Percentiles rank a stretch among this genome's conserved stretches.
Conservation (phyloP, 306 rosid genomes). For the Oemleria cerasiformis region DNA sequence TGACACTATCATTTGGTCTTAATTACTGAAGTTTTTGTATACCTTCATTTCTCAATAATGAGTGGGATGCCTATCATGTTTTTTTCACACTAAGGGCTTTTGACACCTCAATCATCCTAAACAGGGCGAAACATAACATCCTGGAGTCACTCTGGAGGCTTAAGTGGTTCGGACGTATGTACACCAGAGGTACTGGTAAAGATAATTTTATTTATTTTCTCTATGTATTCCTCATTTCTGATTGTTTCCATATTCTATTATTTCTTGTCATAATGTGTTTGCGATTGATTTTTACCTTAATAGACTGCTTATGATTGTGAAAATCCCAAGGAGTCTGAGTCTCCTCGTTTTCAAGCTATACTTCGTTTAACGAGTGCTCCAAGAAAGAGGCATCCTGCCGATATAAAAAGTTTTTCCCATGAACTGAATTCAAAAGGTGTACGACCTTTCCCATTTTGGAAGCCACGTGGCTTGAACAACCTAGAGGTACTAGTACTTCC, state of each 20-base stretch:
- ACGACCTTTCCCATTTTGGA: conserved; percentile 90
- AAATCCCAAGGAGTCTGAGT: conserved; percentile 97
- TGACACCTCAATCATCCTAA: conserved; percentile 29
- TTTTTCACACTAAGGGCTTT: background rate
- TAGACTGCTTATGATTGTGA: conserved; percentile 82
- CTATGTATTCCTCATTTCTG: conserved; percentile 7
- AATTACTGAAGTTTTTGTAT: background rate
- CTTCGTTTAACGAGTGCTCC: conserved; percentile 95
- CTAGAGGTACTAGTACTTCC: conserved; percentile 60
- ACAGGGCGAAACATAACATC: conserved; percentile 63
- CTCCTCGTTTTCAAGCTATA: conserved; percentile 99
- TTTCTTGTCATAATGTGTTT: conserved; percentile 22
- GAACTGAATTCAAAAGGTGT: conserved; percentile 95
- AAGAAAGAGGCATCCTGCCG: conserved; percentile 78
- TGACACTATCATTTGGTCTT: background rate
- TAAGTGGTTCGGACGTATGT: conserved; percentile 65
- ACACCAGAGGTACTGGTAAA: conserved; percentile 76
- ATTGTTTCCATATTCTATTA: conserved; percentile 7
- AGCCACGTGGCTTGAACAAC: conserved; percentile 94
- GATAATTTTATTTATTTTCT: conserved; percentile 10
- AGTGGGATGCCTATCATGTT: conserved; percentile 23
- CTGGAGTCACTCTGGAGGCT: conserved; percentile 54
- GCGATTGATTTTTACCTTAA: conserved; percentile 32
- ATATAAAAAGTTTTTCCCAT: conserved; percentile 94
- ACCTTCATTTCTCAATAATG: background rate